phyloP scores from a whole-genome alignment of 768 basidiomycete genomes.

The Russula sp. region DNA sequence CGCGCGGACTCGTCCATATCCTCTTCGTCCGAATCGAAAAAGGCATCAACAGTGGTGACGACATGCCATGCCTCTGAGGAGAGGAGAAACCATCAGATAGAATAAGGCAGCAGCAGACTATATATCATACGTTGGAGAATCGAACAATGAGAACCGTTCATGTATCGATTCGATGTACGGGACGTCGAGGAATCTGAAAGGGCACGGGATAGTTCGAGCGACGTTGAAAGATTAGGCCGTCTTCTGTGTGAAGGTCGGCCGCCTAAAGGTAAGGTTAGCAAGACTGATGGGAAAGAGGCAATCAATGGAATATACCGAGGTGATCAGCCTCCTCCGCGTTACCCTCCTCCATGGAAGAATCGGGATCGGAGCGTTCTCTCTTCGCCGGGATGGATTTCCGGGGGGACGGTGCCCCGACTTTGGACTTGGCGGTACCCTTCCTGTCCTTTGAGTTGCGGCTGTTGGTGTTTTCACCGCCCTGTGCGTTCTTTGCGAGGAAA shows the following conservation, averaged over 20 bases:
- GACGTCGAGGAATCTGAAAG: conserved; percentile 30
- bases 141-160: conserved; percentile 21
- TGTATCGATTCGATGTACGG: conserved; percentile 32
- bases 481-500: conserved; percentile 31
- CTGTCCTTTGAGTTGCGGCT: conserved; percentile 13
- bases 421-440: conserved; percentile 9
- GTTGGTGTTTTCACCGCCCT: conserved; percentile 17
- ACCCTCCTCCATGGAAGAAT: conserved; percentile 12
- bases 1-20: conserved; percentile 54
- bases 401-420: conserved; percentile 1
- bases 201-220: not conserved
- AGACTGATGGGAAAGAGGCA: not conserved
- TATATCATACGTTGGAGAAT: conserved; percentile 69
- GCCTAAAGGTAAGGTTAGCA: not conserved
- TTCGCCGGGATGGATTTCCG: conserved; percentile 10
- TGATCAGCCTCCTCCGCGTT: conserved; percentile 4
- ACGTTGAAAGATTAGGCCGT: not conserved
- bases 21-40: conserved; percentile 71
- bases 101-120: not conserved
- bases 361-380: conserved; percentile 16
- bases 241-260: conserved; percentile 5
- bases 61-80: conserved; percentile 65
- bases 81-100: not conserved
- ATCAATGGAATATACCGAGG: not conserved
- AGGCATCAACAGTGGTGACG: conserved; percentile 58